Conservation (phyloP, 2,329 filamentous ascomycete species). For the Sordariomycetes sp. region DNA sequence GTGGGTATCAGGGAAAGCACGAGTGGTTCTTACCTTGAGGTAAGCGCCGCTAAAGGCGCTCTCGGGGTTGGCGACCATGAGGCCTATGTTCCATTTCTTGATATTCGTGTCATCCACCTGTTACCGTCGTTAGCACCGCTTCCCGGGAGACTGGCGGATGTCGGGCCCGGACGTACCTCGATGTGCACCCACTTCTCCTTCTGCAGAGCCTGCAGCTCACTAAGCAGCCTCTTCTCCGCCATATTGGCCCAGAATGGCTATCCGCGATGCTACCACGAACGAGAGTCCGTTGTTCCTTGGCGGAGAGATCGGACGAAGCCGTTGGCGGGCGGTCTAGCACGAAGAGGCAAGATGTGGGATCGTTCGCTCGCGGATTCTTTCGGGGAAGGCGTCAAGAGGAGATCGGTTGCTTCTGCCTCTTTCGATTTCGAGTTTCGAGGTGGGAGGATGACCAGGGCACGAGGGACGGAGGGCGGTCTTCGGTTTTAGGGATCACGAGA, state of each 20-base stretch:
- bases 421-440: not conserved
- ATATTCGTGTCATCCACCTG: slow-evolving; percentile 74
- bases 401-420: not conserved
- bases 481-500: not conserved
- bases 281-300: not conserved
- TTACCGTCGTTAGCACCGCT: not conserved
- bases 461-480: not conserved
- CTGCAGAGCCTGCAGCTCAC: slow-evolving; percentile 69
- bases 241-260: slow-evolving; percentile 16
- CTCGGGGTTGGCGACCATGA: slow-evolving; percentile 88
- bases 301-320: not conserved
- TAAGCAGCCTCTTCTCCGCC: slow-evolving; percentile 71
- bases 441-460: not conserved
- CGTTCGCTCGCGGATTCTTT: not conserved
- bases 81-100: slow-evolving; percentile 75
- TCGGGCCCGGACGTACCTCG: slow-evolving; percentile 43
- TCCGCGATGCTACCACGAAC: not conserved
- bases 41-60: slow-evolving; percentile 90
- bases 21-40: slow-evolving; percentile 49
- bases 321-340: not conserved
- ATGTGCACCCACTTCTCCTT: slow-evolving; percentile 94
- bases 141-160: not conserved
- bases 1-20: not conserved
- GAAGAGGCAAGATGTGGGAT: not conserved
- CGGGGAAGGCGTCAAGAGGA: not conserved